These are phyloP conservation scores for Cephaloascus fragrans DNA, from an alignment of 805 yeast species.

Conservation along the genomic window DNA sequence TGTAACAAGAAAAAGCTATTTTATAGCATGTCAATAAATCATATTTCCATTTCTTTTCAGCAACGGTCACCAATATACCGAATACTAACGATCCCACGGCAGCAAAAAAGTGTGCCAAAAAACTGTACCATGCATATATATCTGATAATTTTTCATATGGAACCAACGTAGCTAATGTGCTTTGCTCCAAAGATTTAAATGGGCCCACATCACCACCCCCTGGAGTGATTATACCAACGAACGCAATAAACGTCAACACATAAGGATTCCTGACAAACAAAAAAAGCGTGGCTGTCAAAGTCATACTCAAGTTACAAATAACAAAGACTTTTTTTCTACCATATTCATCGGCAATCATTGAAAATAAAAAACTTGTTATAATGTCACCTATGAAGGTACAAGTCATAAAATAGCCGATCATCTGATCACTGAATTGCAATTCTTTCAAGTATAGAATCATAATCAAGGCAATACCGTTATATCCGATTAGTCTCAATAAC, in stretches of 20 bases:
- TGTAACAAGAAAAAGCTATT: slow-evolving; percentile 16
- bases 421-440: slow-evolving; percentile 27
- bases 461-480: slow-evolving; percentile 26
- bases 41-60: slow-evolving; percentile 8
- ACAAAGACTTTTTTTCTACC: slow-evolving; percentile 34
- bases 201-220: slow-evolving; percentile 55
- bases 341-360: slow-evolving; percentile 33
- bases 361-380: slow-evolving; percentile 32
- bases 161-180: slow-evolving; percentile 37
- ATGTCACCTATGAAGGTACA: slow-evolving; percentile 42
- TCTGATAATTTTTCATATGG: slow-evolving; percentile 34
- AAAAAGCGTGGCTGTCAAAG: slow-evolving; percentile 31
- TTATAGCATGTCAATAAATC: slow-evolving; percentile 16
- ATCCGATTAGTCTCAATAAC: slow-evolving; percentile 23
- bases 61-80: slow-evolving; percentile 19
- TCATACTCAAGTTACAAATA: slow-evolving; percentile 30
- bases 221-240: slow-evolving; percentile 46
- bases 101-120: slow-evolving; percentile 35
- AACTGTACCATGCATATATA: slow-evolving; percentile 48
- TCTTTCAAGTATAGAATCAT: slow-evolving; percentile 34
- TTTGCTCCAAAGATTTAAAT: slow-evolving; percentile 47
- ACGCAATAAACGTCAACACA: slow-evolving; percentile 25
- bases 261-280: slow-evolving; percentile 18
- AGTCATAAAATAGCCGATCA: slow-evolving; percentile 40
- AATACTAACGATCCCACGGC: slow-evolving; percentile 35